These are phyloP conservation scores for Phoenix dactylifera DNA, from an alignment of 176 grass and related monocot genomes.

Conservation along the genomic window DNA sequence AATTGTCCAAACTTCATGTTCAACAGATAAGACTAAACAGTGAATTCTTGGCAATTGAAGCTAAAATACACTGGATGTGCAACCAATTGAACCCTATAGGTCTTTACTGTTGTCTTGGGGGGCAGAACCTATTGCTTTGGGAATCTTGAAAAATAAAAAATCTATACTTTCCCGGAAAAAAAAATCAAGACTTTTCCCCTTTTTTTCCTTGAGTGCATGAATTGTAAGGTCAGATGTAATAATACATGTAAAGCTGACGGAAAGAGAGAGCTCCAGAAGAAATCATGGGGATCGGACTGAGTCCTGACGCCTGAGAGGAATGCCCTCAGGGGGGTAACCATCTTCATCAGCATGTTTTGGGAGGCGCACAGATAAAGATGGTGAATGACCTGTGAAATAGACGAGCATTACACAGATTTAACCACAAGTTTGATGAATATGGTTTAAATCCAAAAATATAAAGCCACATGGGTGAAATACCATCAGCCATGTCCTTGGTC, in stretches of 20 bases:
- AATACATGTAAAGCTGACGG: no score
- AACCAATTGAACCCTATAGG: conserved; percentile 25
- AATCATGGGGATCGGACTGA: conserved; percentile 34
- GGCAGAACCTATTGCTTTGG: conserved; percentile 24
- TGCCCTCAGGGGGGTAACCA: conserved; percentile 27
- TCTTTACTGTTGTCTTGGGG: conserved; percentile 29
- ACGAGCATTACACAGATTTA: no score
- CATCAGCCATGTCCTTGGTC: conserved; percentile 68
- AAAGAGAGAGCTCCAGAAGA: not conserved
- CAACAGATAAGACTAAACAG: not conserved
- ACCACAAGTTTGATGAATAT: no score
- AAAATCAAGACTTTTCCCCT: conserved; percentile 14
- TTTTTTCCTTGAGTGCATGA: conserved; percentile 1
- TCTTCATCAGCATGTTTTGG: conserved; percentile 38
- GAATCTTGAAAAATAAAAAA: conserved; percentile 32
- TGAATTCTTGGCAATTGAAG: conserved; percentile 26
- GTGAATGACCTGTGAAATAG: conserved; percentile 20
- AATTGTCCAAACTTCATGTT: no score
- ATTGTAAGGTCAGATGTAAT: not conserved
- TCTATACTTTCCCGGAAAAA: conserved; percentile 44
- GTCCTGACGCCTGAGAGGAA: conserved; percentile 49
- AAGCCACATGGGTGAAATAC: conserved; percentile 9
- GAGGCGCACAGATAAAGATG: conserved; percentile 23
- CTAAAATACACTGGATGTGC: conserved; percentile 37
- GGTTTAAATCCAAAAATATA: no score